A percentile compares a stretch with the other conserved stretches of the same genome.
Conservation (phyloP, 768 basidiomycete species). For the Boletus fagicola region DNA sequence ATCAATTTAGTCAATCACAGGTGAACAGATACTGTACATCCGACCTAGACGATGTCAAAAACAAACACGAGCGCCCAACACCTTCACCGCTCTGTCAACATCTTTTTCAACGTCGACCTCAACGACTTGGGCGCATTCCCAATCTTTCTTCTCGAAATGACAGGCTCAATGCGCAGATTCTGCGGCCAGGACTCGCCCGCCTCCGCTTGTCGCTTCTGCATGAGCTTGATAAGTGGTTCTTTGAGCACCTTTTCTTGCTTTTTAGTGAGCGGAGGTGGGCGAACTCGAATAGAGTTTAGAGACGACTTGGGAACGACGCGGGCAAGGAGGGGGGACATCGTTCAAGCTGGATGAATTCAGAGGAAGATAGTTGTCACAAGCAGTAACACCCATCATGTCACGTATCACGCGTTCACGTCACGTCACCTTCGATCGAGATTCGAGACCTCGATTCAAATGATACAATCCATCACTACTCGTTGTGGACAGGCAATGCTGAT, state of each 20-base stretch:
- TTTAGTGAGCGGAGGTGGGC: constrained; percentile 34
- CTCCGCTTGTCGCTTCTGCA: constrained; percentile 40
- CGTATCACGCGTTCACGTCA: constrained; percentile 25
- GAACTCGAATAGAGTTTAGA: constrained; percentile 22
- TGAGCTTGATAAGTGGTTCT: constrained; percentile 40
- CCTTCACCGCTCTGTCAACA: constrained; percentile 36
- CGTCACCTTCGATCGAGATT: too few species aligned
- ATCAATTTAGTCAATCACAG: background rate
- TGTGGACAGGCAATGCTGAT: too few species aligned
- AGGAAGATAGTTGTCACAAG: background rate
- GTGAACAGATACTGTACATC: background rate
- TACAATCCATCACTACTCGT: too few species aligned
- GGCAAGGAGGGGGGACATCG: constrained; percentile 22
- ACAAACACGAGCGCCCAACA: background rate
- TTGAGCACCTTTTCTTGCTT: constrained; percentile 28
- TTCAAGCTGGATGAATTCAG: background rate
- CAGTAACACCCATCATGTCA: constrained; percentile 16
- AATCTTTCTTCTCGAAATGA: constrained; percentile 39
- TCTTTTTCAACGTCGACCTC: constrained; percentile 38
- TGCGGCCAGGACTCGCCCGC: constrained; percentile 42
- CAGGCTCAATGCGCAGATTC: constrained; percentile 51
- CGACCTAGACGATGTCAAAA: constrained; percentile 4
- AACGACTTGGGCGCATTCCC: constrained; percentile 39
- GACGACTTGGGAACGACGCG: constrained; percentile 40
- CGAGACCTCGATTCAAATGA: too few species aligned